Base-by-base conservation (phyloP, 1,284 basidiomycete genomes). In the Pisolithus thermaeus region DNA sequence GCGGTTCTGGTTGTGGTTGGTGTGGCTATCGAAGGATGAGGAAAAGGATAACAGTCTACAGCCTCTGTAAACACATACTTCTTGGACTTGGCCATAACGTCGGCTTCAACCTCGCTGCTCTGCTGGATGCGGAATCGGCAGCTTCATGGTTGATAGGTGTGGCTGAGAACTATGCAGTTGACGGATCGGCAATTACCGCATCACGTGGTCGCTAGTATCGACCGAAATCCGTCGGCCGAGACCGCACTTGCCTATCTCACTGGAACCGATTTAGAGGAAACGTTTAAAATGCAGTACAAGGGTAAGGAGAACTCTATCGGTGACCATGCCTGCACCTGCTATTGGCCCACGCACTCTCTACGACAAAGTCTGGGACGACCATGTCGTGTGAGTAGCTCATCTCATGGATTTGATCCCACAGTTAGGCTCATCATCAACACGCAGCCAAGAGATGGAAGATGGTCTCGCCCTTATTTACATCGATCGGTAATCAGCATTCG, bases 361-460 rank as follows among this genome's bases (percentile, higher is more conserved):
- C 73, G 93, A 96, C 73, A 96, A 96, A 75, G 92, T 97, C 60
- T 97, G 91, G 83, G 92, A 96, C 60, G 92, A 96, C 69, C 93
- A 97, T 72, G 81, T 95, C 64, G 87, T 97, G 88, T 90, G 62
- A 57, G 84, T 45, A 7, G 28, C 14, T 14, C 32, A 11, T 73
- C 32, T 46, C 49, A 48, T 57, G 46, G 37, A 47, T 40, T 49
- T 27, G 22, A 20, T 36, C 39, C 36, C 28, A 43, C 45, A 50
- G 38, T 42, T 35, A 40, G 25, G 23, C 58, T 64, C 25, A 66
- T 4, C n/a, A 27, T 40, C 46, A 35, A 37, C 54, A 51, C 58
- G 41, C 61, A 90, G 88, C 46, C 80, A 88, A 63, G 70, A 80
- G 59, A 83, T 88, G 59, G 86, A 90, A 46, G 84, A 92, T 63